phyloP scores from a whole-genome alignment of 2,329 filamentous ascomycete species.

The Exophiala dermatitidis region DNA sequence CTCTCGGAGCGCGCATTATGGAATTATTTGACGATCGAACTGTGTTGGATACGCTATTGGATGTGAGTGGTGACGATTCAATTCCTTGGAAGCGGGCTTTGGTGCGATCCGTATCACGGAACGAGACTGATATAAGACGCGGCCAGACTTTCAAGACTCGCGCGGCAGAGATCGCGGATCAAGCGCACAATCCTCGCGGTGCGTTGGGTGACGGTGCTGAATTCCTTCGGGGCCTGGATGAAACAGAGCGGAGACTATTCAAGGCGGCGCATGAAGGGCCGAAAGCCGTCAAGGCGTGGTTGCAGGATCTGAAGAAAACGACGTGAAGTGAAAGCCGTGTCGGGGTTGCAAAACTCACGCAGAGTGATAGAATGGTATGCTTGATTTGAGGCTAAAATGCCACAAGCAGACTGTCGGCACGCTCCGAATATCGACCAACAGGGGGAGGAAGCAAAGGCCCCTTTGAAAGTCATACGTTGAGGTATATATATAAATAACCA shows the following conservation, averaged over 20 bases:
- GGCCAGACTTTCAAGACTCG: conserved; percentile 68
- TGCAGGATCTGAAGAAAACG: conserved; percentile 23
- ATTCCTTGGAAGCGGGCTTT: not conserved
- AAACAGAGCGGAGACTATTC: conserved; percentile 76
- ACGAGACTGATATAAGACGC: not conserved
- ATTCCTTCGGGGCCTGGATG: conserved; percentile 80
- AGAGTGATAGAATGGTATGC: too few species aligned
- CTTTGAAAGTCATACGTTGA: not conserved
- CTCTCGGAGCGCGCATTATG: conserved; percentile 73
- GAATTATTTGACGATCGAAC: conserved; percentile 90
- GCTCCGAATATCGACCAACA: too few species aligned
- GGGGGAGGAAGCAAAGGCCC: not conserved
- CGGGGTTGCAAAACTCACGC: too few species aligned
- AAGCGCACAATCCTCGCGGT: conserved; percentile 68
- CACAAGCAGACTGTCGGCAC: too few species aligned
- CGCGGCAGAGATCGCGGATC: conserved; percentile 75
- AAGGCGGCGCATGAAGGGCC: conserved; percentile 66
- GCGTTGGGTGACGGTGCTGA: conserved; percentile 55
- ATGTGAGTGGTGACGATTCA: conserved; percentile 30
- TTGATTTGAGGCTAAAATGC: too few species aligned
- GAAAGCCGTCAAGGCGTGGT: conserved; percentile 40
- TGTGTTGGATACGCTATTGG: conserved; percentile 61
- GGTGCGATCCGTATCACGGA: not conserved
- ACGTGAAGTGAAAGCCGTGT: conserved; percentile 5
- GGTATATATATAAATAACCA: not conserved